These are phyloP conservation scores for Cadophora sp. DNA, from an alignment of 2,329 filamentous ascomycete species.

Conservation along the genomic window DNA sequence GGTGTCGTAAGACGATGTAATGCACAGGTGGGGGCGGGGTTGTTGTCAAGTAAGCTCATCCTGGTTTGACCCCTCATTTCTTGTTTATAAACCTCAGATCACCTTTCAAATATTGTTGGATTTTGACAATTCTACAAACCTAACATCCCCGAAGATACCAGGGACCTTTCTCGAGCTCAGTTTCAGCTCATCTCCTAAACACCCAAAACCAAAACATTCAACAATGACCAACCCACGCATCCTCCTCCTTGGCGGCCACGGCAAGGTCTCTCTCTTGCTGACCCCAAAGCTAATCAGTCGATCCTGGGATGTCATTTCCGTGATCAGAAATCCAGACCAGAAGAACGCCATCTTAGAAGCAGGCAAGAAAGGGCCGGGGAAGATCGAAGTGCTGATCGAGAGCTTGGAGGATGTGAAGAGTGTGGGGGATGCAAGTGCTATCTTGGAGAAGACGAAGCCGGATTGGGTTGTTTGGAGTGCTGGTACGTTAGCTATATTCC, in stretches of 20 bases:
- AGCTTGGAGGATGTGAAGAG: constrained; percentile 75
- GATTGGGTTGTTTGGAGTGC: constrained; percentile 75
- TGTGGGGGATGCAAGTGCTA: constrained; percentile 64
- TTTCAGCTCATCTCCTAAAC: not conserved
- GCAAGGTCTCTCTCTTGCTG: constrained; percentile 76
- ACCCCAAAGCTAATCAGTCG: constrained; percentile 78
- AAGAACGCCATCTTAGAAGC: constrained; percentile 63
- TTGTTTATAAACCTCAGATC: not conserved
- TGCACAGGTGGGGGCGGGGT: not conserved
- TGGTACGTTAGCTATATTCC: constrained; percentile 51
- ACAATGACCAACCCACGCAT: constrained; percentile 31
- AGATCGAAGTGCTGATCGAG: constrained; percentile 71
- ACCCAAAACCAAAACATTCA: not conserved
- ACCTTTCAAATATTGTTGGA: not conserved
- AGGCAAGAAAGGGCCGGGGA: constrained; percentile 59
- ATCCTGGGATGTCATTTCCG: constrained; percentile 78
- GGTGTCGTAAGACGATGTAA: not conserved
- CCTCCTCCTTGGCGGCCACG: constrained; percentile 78
- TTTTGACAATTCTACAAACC: too few relatives aligned
- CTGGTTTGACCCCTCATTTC: not conserved
- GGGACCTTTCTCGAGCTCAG: too few relatives aligned
- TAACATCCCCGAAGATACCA: too few relatives aligned
- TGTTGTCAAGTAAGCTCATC: not conserved
- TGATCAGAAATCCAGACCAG: constrained; percentile 78
- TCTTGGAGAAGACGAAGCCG: constrained; percentile 66